Conservation (phyloP, 2,329 filamentous ascomycete genomes). For the Neobulgaria alba region DNA sequence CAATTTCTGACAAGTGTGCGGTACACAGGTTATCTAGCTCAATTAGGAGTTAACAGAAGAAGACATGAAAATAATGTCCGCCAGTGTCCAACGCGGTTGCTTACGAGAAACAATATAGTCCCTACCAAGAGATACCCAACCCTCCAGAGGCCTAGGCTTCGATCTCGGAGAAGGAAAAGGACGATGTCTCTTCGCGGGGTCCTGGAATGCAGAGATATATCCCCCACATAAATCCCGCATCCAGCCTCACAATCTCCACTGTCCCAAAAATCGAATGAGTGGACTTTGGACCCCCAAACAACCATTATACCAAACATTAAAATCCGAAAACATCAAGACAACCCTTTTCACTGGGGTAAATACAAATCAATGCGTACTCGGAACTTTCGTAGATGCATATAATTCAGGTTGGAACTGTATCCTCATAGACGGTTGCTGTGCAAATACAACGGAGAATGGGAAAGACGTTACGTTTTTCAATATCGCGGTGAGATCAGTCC, state of each 20-base stretch:
- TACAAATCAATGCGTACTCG: conserved; percentile 52
- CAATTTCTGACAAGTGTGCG: neutral
- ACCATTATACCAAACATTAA: conserved; percentile 35
- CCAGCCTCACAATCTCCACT: conserved; percentile 37
- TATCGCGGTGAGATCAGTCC: conserved; percentile 29
- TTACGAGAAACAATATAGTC: conserved; percentile 30
- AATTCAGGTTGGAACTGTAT: conserved; percentile 48
- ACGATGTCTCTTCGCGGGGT: conserved; percentile 40
- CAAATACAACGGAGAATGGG: conserved; percentile 37
- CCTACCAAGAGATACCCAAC: conserved; percentile 9
- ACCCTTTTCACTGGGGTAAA: conserved; percentile 51
- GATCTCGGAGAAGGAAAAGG: conserved; percentile 38
- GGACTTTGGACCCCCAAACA: conserved; percentile 43
- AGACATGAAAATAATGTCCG: conserved; percentile 42
- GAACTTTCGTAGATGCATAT: conserved; percentile 47
- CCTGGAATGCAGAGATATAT: conserved; percentile 48
- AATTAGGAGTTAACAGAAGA: conserved; percentile 49
- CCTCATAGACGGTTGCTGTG: conserved; percentile 45
- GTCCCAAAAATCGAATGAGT: conserved; percentile 50
- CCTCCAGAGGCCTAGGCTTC: conserved; percentile 35
- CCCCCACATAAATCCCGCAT: conserved; percentile 35
- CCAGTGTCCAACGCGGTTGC: conserved; percentile 40
- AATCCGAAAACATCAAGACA: conserved; percentile 34
- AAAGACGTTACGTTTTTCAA: conserved; percentile 32
- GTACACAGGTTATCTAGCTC: conserved; percentile 39